These are phyloP conservation scores for Saccharomyces hybrid DNA, from an alignment of 1,139 yeast species.

Conservation along the genomic window DNA sequence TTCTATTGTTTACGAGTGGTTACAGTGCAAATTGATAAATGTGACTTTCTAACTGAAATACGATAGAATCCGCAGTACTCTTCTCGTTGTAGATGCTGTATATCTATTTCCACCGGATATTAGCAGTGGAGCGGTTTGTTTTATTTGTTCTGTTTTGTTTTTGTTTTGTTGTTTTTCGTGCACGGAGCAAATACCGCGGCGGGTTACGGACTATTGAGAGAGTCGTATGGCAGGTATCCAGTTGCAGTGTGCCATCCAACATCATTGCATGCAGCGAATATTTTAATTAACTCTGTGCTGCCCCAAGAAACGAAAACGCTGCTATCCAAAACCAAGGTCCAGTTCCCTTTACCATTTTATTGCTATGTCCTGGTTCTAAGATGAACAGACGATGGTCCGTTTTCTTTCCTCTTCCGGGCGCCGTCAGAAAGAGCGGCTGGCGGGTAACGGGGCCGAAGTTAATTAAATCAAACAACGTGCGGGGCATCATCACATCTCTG, in stretches of 20 bases:
- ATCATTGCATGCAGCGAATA: background rate
- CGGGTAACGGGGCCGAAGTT: background rate
- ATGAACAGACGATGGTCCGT: background rate
- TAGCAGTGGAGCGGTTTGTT: background rate
- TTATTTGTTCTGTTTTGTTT: background rate
- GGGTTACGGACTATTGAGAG: background rate
- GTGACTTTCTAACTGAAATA: background rate
- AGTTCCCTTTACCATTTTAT: no score
- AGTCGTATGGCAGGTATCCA: background rate
- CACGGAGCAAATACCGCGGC: background rate
- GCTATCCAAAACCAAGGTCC: background rate
- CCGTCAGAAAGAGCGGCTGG: background rate
- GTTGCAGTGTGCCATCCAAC: background rate
- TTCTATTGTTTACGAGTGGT: background rate
- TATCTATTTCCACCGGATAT: background rate
- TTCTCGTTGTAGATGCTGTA: background rate
- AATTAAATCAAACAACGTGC: background rate
- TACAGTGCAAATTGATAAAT: background rate
- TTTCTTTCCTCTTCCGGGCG: background rate
- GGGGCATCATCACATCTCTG: background rate
- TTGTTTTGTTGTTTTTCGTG: background rate
- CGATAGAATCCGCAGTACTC: background rate
- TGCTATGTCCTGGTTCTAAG: background rate
- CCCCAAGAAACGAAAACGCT: background rate
- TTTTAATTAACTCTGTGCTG: background rate